phyloP scores from a whole-genome alignment of 1,284 basidiomycete species.

The Heterobasidion parviporum region DNA sequence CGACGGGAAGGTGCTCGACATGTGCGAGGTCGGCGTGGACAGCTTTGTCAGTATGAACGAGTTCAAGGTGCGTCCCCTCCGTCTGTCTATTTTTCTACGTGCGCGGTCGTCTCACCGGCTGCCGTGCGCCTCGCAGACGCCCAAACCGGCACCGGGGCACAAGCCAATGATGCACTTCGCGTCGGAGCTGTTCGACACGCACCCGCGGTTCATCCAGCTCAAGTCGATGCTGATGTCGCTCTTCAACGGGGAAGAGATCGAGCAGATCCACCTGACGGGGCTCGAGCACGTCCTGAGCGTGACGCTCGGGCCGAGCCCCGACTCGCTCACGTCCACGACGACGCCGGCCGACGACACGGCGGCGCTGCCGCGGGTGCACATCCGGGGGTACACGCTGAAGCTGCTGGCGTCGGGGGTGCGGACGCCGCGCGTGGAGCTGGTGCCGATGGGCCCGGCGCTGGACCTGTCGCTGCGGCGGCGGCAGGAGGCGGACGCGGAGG shows the following conservation, averaged over 20 bases:
- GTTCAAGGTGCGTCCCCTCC: conserved; percentile 64
- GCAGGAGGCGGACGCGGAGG: conserved; percentile 68
- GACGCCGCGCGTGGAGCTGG: conserved; percentile 75
- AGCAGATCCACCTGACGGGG: conserved; percentile 78
- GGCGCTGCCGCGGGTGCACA: conserved; percentile 74
- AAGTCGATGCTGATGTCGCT: conserved; percentile 91
- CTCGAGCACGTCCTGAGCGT: conserved; percentile 91
- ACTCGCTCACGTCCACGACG: conserved; percentile 37
- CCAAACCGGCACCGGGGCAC: conserved; percentile 87
- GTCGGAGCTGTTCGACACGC: conserved; percentile 86
- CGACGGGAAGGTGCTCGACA: conserved; percentile 84
- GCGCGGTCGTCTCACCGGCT: background rate
- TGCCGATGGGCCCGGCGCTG: conserved; percentile 87
- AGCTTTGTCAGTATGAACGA: conserved; percentile 70
- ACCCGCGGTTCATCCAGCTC: conserved; percentile 85
- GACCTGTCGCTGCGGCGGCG: conserved; percentile 79
- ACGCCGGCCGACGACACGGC: conserved; percentile 27
- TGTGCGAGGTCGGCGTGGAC: conserved; percentile 90
- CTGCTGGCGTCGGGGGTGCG: conserved; percentile 72
- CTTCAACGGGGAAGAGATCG: conserved; percentile 82
- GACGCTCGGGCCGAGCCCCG: conserved; percentile 63
- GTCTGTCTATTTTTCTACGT: background rate
- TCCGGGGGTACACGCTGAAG: conserved; percentile 80
- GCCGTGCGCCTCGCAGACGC: conserved; percentile 39
- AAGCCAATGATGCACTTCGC: conserved; percentile 95